A percentile compares a stretch with the other conserved stretches of the same genome.
These are phyloP conservation scores for Toxicodendron radicans DNA, from an alignment of 345 rosid genomes.

Conservation along the genomic window DNA sequence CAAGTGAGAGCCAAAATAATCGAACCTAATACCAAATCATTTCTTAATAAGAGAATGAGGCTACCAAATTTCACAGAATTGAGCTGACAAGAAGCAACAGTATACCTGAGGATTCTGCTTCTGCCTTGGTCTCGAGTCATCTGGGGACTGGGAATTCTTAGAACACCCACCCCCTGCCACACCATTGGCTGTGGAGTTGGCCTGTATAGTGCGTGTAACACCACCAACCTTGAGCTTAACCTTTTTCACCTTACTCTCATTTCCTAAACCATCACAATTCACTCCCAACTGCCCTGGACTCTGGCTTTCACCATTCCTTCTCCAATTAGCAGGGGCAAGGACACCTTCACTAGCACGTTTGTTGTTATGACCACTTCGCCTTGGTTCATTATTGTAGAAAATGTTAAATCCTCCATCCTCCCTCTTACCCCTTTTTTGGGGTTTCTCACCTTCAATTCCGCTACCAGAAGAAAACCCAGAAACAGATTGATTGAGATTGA, in stretches of 20 bases:
- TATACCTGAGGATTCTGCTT: constrained; percentile 57
- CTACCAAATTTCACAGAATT: background rate
- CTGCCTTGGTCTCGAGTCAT: constrained; percentile 29
- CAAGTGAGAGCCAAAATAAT: background rate
- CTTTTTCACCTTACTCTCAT: constrained; percentile 59
- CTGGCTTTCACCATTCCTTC: constrained; percentile 48
- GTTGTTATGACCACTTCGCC: constrained; percentile 33
- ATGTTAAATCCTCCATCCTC: constrained; percentile 40
- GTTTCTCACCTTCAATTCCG: constrained; percentile 32
- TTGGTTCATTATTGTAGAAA: constrained; percentile 37
- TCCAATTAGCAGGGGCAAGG: constrained; percentile 80
- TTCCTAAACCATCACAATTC: constrained; percentile 36
- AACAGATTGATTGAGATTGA: constrained; percentile 64
- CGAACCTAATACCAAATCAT: background rate
- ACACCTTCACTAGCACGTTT: constrained; percentile 70
- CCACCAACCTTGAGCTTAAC: constrained; percentile 73
- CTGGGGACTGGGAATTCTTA: constrained; percentile 36
- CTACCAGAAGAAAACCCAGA: constrained; percentile 44
- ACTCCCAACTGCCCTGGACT: constrained; percentile 37
- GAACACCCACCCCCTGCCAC: constrained; percentile 45
- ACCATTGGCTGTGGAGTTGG: constrained; percentile 48
- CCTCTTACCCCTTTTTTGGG: constrained; percentile 27
- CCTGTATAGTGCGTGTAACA: constrained; percentile 49
- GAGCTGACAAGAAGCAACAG: constrained; percentile 13
- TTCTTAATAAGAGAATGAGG: background rate